These are phyloP conservation scores for Solanum bulbocastanum DNA, from an alignment of 257 asterid species.

Conservation along the genomic window DNA sequence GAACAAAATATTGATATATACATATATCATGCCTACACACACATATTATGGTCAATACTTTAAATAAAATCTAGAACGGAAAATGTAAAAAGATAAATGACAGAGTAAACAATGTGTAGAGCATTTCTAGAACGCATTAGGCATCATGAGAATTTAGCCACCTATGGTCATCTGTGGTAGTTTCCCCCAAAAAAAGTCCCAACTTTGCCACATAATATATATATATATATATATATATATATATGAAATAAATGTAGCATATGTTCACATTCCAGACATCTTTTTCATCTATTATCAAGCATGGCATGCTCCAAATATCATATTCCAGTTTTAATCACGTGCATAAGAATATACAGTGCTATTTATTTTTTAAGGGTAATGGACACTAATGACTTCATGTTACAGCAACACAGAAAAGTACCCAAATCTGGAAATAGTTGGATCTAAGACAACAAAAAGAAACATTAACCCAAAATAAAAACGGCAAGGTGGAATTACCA, in stretches of 20 bases:
- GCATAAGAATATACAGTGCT: not conserved
- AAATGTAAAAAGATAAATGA: not conserved
- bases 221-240: not conserved
- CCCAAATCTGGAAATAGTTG: not conserved
- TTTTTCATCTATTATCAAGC: not conserved
- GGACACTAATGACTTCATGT: not conserved
- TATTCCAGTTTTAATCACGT: not conserved
- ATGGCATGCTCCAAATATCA: not conserved
- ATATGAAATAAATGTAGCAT: not conserved
- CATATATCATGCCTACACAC: not conserved
- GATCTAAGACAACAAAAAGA: conserved; percentile 5
- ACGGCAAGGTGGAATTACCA: conserved; percentile 34
- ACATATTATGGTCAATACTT: not conserved
- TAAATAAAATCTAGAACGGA: not conserved
- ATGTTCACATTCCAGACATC: not conserved
- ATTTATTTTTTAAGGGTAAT: not conserved
- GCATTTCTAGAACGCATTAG: not conserved
- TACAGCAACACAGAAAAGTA: not conserved
- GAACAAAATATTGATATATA: not conserved
- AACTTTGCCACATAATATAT: not conserved
- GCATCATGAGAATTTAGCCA: not conserved
- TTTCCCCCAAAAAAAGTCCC: not conserved
- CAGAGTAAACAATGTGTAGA: not conserved
- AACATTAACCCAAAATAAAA: not conserved
- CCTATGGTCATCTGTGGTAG: not conserved